Evolutionary conservation across 73 alveolate species (phyloP).

Genomic region (Paramecium sexaurelia): DNA sequence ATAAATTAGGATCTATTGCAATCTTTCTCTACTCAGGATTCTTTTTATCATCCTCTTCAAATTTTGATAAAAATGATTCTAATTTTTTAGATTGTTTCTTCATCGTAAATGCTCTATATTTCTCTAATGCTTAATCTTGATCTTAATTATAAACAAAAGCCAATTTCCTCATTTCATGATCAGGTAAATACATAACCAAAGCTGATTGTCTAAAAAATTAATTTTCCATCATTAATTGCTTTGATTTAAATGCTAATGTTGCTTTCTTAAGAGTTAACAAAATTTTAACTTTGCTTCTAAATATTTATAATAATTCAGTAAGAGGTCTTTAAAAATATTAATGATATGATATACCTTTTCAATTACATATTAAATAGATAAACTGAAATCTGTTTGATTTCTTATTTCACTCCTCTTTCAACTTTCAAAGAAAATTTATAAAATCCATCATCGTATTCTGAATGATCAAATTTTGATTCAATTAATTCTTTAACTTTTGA

Average conservation of each 20-base stretch:
- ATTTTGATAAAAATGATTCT: neutral
- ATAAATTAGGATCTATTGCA: neutral
- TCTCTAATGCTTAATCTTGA: neutral
- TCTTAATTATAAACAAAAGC: neutral
- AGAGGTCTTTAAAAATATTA: neutral
- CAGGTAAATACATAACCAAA: slow-evolving; percentile 7
- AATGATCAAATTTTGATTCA: slow-evolving; percentile 19
- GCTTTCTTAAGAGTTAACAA: neutral
- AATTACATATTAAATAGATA: neutral
- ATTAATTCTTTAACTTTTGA: neutral
- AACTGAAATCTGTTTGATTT: neutral
- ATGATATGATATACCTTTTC: neutral
- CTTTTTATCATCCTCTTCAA: neutral
- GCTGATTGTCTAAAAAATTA: neutral
- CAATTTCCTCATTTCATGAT: slow-evolving; percentile 4
- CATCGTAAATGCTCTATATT: neutral
- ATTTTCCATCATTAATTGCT: neutral
- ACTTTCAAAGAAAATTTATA: slow-evolving; percentile 11
- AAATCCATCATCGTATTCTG: slow-evolving; percentile 1
- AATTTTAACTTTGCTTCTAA: neutral
- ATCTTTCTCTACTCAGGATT: neutral
- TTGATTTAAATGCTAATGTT: slow-evolving; percentile 29
- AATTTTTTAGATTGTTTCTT: neutral
- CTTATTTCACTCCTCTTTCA: neutral
- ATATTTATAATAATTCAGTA: neutral